Percentiles rank a stretch among this genome's conserved stretches.
Evolutionary conservation across 1,284 basidiomycete species (phyloP).

Genomic region (Ceratobasidium sp.): DNA sequence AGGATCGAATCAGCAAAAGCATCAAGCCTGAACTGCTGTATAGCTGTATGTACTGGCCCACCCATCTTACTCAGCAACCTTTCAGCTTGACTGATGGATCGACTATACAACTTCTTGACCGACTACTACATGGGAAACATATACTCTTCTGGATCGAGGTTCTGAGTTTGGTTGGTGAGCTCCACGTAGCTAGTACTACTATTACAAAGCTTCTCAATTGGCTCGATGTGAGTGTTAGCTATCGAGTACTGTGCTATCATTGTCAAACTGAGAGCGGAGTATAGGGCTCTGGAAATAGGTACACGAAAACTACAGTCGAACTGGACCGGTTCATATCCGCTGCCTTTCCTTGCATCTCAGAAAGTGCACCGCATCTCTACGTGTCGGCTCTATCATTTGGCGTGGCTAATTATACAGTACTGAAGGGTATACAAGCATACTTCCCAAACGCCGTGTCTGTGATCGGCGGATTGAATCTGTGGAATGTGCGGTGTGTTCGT

Average conservation of each 20-base stretch:
- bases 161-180: not conserved
- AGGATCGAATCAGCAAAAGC: not conserved
- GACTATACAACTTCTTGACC: not conserved
- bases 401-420: not conserved
- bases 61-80: not conserved
- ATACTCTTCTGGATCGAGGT: constrained; percentile 14
- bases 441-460: no score
- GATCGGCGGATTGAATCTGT: no score
- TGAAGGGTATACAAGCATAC: no score
- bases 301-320: not conserved
- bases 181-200: not conserved
- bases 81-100: not conserved
- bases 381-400: constrained; percentile 15
- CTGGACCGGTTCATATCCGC: not conserved
- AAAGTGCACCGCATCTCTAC: constrained; percentile 18
- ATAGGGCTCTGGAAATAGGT: not conserved
- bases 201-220: not conserved
- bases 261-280: not conserved
- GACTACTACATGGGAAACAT: not conserved
- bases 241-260: not conserved
- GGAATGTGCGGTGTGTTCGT: no score
- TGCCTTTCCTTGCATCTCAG: not conserved
- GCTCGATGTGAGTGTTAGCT: not conserved
- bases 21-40: constrained; percentile 8
- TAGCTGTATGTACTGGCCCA: constrained; percentile 27